Evolutionary conservation across 345 rosid genomes (phyloP).

Genomic region (Acer negundo): DNA sequence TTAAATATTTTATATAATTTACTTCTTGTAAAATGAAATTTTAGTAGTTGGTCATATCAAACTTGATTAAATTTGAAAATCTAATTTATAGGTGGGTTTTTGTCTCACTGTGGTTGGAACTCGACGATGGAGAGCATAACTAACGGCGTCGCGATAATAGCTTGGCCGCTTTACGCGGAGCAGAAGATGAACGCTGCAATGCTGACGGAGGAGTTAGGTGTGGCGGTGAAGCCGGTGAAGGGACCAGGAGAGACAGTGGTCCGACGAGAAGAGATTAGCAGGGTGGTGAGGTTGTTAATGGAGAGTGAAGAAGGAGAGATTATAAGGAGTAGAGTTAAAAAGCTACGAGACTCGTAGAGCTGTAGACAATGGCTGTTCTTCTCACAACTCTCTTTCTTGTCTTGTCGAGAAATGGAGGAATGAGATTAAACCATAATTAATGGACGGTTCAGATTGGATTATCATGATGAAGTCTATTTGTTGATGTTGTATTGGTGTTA

Average conservation of each 20-base stretch:
- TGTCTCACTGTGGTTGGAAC: conserved; percentile 63
- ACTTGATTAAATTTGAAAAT: too few species aligned
- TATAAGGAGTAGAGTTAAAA: conserved; percentile 25
- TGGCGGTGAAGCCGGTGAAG: conserved; percentile 32
- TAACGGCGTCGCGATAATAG: conserved; percentile 46
- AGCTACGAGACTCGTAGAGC: conserved; percentile 29
- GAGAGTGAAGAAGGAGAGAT: conserved; percentile 32
- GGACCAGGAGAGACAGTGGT: conserved; percentile 23
- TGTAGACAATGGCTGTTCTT: conserved; percentile 28
- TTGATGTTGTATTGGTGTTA: too few species aligned
- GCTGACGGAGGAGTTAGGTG: conserved; percentile 39
- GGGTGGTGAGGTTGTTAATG: conserved; percentile 36
- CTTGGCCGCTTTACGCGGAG: conserved; percentile 57
- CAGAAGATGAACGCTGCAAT: conserved; percentile 44
- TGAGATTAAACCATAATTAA: background rate
- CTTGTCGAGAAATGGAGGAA: conserved; percentile 20
- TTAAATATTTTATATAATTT: too few species aligned
- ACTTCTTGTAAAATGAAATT: too few species aligned
- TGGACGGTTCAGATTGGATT: background rate
- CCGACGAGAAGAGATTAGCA: conserved; percentile 37
- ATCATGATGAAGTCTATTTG: too few species aligned
- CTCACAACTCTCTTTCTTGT: conserved; percentile 20
- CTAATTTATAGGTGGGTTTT: conserved; percentile 25
- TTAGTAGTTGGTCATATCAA: too few species aligned
- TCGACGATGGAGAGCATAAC: conserved; percentile 42